phyloP scores from a whole-genome alignment of 768 basidiomycete genomes.

The Boletus vinaceobasis region DNA sequence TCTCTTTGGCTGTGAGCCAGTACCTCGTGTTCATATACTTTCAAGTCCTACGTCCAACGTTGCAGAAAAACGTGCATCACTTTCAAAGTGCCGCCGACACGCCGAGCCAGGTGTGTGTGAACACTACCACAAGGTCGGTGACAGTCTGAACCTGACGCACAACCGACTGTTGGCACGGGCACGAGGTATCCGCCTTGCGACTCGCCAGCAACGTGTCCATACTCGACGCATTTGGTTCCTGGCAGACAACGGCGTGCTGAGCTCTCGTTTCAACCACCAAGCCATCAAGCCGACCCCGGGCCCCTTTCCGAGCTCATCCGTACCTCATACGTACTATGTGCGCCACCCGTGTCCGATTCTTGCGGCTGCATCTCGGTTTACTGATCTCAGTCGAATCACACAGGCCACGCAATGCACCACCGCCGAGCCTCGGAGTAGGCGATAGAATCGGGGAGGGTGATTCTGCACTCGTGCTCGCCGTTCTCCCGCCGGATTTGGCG shows the following conservation, averaged over 20 bases:
- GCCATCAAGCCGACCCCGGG: background rate
- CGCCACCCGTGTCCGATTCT: conserved; percentile 1
- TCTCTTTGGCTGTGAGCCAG: background rate
- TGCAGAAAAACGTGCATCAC: conserved; percentile 6
- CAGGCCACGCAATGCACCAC: conserved; percentile 20
- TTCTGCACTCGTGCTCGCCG: conserved; percentile 52
- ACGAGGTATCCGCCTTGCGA: conserved; percentile 15
- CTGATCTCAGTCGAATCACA: conserved; percentile 1
- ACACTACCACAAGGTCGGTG: background rate
- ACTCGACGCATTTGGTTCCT: conserved; percentile 2
- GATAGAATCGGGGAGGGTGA: conserved; percentile 65
- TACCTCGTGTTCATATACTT: conserved; percentile 6
- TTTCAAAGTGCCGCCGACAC: background rate
- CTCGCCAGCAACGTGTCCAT: conserved; percentile 1
- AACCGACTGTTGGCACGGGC: too few relatives aligned
- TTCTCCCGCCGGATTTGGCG: conserved; percentile 57
- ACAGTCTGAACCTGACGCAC: conserved; percentile 5
- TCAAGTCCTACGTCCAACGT: background rate
- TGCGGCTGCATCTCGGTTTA: conserved; percentile 1
- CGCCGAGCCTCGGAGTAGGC: conserved; percentile 31
- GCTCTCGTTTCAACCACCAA: background rate
- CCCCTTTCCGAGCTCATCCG: background rate
- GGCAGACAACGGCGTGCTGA: conserved; percentile 1
- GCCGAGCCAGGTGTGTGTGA: conserved; percentile 3
- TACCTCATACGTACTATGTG: conserved; percentile 14